These are phyloP conservation scores for Colletotrichum nymphaeae DNA, from an alignment of 2,329 filamentous ascomycete genomes.

Conservation along the genomic window DNA sequence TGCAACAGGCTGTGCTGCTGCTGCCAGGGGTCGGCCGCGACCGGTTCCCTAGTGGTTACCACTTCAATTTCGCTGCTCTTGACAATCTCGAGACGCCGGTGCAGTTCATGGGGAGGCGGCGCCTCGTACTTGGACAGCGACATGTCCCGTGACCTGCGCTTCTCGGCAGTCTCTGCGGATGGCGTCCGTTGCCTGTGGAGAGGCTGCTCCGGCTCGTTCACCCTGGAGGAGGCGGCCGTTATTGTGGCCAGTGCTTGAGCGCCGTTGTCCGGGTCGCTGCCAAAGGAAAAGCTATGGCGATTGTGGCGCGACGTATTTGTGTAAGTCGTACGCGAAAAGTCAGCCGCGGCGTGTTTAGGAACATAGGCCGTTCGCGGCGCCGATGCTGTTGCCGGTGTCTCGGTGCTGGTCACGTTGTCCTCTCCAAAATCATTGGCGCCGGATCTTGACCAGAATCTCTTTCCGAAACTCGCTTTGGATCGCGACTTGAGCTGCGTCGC, in stretches of 20 bases:
- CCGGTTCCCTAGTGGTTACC: slow-evolving; percentile 9
- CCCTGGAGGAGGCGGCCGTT: background rate
- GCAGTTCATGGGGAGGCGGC: slow-evolving; percentile 24
- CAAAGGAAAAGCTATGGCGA: slow-evolving; percentile 19
- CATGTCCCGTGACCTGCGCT: background rate
- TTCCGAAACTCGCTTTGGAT: slow-evolving; percentile 30
- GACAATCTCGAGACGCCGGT: slow-evolving; percentile 30
- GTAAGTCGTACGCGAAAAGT: slow-evolving; percentile 42
- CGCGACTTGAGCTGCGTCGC: slow-evolving; percentile 22
- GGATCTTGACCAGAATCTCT: slow-evolving; percentile 35
- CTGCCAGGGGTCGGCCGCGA: background rate
- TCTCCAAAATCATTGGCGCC: slow-evolving; percentile 32
- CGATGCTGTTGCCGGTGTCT: slow-evolving; percentile 1
- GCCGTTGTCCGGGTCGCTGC: background rate
- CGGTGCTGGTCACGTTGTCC: background rate
- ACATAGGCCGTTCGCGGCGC: slow-evolving; percentile 36
- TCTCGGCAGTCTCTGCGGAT: slow-evolving; percentile 9
- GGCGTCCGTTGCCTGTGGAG: background rate
- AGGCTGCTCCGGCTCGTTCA: slow-evolving; percentile 2
- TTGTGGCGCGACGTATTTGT: slow-evolving; percentile 33
- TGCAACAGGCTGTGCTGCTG: slow-evolving; percentile 14
- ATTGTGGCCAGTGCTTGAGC: background rate
- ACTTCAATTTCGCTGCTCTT: slow-evolving; percentile 33
- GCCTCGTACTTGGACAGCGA: slow-evolving; percentile 17
- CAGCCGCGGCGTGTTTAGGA: slow-evolving; percentile 45